phyloP scores from a whole-genome alignment of 257 asterid genomes.

The Solanum pimpinellifolium region DNA sequence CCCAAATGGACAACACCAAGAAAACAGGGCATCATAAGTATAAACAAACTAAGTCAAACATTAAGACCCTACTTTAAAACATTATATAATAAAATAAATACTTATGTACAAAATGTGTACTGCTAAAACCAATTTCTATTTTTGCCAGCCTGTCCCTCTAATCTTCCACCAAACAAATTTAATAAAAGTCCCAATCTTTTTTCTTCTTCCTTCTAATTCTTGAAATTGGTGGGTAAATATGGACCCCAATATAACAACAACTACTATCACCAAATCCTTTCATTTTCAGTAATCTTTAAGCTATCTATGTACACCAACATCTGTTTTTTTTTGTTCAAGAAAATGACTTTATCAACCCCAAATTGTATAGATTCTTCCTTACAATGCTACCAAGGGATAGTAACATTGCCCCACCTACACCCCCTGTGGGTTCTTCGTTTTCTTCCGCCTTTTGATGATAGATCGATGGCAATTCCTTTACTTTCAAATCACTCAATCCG shows the following conservation, averaged over 20 bases:
- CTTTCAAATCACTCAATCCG: constrained; percentile 57
- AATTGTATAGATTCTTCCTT: constrained; percentile 66
- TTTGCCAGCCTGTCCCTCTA: background rate
- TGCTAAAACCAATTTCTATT: constrained; percentile 5
- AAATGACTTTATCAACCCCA: constrained; percentile 71
- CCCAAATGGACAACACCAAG: background rate
- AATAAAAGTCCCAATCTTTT: background rate
- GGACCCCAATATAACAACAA: constrained; percentile 1
- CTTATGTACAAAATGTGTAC: constrained; percentile 10
- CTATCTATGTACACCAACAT: constrained; percentile 23
- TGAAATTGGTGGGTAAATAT: background rate
- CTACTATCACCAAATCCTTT: constrained; percentile 17
- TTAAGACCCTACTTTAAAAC: background rate
- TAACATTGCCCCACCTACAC: constrained; percentile 67
- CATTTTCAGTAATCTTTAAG: background rate
- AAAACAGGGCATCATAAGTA: background rate
- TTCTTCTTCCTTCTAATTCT: background rate
- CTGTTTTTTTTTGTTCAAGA: constrained; percentile 20
- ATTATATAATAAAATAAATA: background rate
- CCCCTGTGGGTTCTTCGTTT: constrained; percentile 22
- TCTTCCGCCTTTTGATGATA: constrained; percentile 36
- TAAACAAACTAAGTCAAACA: background rate
- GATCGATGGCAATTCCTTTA: constrained; percentile 60
- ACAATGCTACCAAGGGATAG: constrained; percentile 78
- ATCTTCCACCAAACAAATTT: background rate